phyloP scores from a whole-genome alignment of 257 asterid species.

The Cinchona pubescens region DNA sequence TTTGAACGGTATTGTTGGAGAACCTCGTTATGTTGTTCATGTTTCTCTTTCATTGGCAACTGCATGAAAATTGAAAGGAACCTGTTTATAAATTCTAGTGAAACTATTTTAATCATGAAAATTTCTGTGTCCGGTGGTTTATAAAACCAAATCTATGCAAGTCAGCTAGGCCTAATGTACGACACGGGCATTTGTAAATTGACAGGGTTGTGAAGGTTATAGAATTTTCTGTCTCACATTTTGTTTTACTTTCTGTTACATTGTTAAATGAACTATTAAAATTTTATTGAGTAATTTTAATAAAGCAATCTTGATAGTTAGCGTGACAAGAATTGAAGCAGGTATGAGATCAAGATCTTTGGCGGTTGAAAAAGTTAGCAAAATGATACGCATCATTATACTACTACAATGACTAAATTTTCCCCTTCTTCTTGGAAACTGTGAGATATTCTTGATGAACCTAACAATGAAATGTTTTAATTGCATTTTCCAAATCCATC shows the following conservation, averaged over 20 bases:
- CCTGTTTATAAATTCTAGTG: not conserved
- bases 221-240: too few species aligned
- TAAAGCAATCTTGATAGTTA: too few species aligned
- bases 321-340: too few species aligned
- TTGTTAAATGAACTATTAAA: too few species aligned
- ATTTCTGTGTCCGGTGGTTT: too few species aligned
- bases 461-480: not conserved
- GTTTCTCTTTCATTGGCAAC: constrained; percentile 48
- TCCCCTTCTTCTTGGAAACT: constrained; percentile 4
- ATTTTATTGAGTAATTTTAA: too few species aligned
- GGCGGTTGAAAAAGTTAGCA: not conserved
- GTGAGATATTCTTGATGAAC: not conserved
- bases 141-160: too few species aligned
- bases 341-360: too few species aligned
- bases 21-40: constrained; percentile 21
- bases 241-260: too few species aligned
- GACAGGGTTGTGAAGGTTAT: not conserved
- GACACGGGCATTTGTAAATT: not conserved
- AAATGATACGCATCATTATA: not conserved
- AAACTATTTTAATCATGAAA: not conserved
- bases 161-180: too few species aligned
- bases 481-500: not conserved
- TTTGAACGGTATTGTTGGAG: constrained; percentile 51
- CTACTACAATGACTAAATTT: not conserved
- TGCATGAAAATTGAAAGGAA: constrained; percentile 26